Conservation (phyloP, 176 grass and related monocot species). For the Oryza rufipogon region DNA sequence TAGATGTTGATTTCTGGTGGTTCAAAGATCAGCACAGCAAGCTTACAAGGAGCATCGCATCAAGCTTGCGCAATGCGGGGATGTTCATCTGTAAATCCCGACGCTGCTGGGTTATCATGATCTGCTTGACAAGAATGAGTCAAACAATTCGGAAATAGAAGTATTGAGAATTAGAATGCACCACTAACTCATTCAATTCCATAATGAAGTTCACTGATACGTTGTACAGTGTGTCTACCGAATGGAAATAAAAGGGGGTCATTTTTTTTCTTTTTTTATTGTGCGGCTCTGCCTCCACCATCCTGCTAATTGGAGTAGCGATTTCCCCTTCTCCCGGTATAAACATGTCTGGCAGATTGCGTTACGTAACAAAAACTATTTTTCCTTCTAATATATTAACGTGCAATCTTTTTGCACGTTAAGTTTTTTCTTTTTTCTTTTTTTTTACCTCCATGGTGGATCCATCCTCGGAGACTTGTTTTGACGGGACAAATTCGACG, state of each 20-base stretch:
- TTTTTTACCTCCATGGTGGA: slow-evolving; percentile 71
- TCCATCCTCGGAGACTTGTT: slow-evolving; percentile 63
- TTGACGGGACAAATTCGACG: slow-evolving; percentile 84
- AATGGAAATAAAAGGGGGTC: background rate
- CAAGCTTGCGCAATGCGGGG: slow-evolving; percentile 82
- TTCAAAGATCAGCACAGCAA: background rate
- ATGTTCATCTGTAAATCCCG: slow-evolving; percentile 86
- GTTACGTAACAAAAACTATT: too few relatives aligned
- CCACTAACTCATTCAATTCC: too few relatives aligned
- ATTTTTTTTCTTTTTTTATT: background rate
- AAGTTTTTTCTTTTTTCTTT: background rate
- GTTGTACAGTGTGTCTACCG: too few relatives aligned
- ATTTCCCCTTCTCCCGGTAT: too few relatives aligned
- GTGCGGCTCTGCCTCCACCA: too few relatives aligned
- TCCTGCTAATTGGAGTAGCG: too few relatives aligned
- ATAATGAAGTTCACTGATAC: too few relatives aligned
- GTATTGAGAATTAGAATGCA: too few relatives aligned
- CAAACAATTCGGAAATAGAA: background rate
- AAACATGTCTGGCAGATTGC: too few relatives aligned
- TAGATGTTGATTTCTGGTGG: background rate
- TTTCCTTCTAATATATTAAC: too few relatives aligned
- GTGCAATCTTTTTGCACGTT: too few relatives aligned
- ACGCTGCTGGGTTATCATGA: slow-evolving; percentile 88
- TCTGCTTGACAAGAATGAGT: slow-evolving; percentile 32
- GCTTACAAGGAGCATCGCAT: slow-evolving; percentile 82